These are phyloP conservation scores for Funneliformis mosseae DNA, from an alignment of 192 early-diverging fungal genomes.

Conservation along the genomic window DNA sequence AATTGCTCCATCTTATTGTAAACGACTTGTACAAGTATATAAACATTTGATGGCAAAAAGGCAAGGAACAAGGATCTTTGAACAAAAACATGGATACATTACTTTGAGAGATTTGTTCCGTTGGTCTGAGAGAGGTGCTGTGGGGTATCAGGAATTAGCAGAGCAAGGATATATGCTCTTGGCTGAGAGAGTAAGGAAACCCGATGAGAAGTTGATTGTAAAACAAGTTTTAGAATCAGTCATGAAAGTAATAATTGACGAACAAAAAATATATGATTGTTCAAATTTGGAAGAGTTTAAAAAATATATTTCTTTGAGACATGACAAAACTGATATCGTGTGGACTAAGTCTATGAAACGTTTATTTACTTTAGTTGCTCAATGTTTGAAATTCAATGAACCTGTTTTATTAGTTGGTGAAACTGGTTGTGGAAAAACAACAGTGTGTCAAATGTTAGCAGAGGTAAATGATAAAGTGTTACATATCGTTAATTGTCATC, in stretches of 20 bases:
- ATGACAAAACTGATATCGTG: constrained; percentile 58
- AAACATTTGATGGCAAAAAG: constrained; percentile 72
- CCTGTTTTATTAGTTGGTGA: constrained; percentile 96
- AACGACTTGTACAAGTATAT: constrained; percentile 85
- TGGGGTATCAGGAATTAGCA: constrained; percentile 82
- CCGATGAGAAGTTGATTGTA: constrained; percentile 82
- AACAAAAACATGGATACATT: constrained; percentile 91
- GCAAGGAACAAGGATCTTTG: constrained; percentile 88
- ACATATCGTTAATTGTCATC: constrained; percentile 95
- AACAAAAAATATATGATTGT: constrained; percentile 65
- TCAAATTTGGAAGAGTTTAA: constrained; percentile 56
- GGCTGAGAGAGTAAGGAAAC: constrained; percentile 83
- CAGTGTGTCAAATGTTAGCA: constrained; percentile 92
- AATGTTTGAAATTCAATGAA: constrained; percentile 80
- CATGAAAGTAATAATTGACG: constrained; percentile 69
- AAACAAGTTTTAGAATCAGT: constrained; percentile 81
- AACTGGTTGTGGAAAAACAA: constrained; percentile 98
- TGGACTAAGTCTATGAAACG: constrained; percentile 96
- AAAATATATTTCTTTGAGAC: constrained; percentile 12
- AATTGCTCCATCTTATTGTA: constrained; percentile 89
- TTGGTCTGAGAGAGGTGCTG: constrained; percentile 87
- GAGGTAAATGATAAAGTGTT: constrained; percentile 63
- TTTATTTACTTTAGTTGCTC: constrained; percentile 81
- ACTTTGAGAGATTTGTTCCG: constrained; percentile 97
- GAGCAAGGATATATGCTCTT: constrained; percentile 95